Evolutionary conservation across 768 basidiomycete genomes (phyloP).

Genomic region (Mycena maculata): DNA sequence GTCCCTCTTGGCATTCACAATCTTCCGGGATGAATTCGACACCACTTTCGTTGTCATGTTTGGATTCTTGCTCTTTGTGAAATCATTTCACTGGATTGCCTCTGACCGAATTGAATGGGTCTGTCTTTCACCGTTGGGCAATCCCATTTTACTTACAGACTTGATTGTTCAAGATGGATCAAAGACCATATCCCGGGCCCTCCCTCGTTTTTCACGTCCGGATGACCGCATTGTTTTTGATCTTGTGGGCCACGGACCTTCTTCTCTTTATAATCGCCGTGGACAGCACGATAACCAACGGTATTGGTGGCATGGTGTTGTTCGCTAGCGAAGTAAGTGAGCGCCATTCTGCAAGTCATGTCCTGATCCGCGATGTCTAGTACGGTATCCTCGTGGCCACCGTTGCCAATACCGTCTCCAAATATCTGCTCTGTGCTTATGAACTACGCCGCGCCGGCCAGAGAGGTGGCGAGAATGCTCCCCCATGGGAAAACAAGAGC

Average conservation of each 20-base stretch:
- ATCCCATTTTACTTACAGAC: conserved; percentile 22
- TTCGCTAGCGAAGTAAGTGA: conserved; percentile 91
- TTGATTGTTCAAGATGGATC: conserved; percentile 84
- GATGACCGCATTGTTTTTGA: conserved; percentile 76
- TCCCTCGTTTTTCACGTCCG: conserved; percentile 87
- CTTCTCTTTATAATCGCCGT: conserved; percentile 84
- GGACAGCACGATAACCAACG: conserved; percentile 81
- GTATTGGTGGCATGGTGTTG: conserved; percentile 91
- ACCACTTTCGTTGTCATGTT: conserved; percentile 95
- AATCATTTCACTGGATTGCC: conserved; percentile 98
- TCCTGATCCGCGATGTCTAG: conserved; percentile 54
- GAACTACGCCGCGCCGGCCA: conserved; percentile 84
- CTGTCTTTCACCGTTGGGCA: conserved; percentile 23
- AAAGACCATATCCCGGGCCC: conserved; percentile 89
- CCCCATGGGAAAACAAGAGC: conserved; percentile 98
- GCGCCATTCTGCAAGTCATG: conserved; percentile 26
- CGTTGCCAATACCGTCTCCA: conserved; percentile 78
- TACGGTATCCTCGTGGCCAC: conserved; percentile 91
- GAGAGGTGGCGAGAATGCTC: conserved; percentile 85
- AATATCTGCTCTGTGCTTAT: conserved; percentile 84
- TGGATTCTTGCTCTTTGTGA: conserved; percentile 92
- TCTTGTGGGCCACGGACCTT: conserved; percentile 82
- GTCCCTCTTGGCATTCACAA: conserved; percentile 94
- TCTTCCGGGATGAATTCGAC: conserved; percentile 96
- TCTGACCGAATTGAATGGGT: conserved; percentile 98